These are phyloP conservation scores for Apiotrichum sp. DNA, from an alignment of 1,284 basidiomycete genomes.

Conservation along the genomic window DNA sequence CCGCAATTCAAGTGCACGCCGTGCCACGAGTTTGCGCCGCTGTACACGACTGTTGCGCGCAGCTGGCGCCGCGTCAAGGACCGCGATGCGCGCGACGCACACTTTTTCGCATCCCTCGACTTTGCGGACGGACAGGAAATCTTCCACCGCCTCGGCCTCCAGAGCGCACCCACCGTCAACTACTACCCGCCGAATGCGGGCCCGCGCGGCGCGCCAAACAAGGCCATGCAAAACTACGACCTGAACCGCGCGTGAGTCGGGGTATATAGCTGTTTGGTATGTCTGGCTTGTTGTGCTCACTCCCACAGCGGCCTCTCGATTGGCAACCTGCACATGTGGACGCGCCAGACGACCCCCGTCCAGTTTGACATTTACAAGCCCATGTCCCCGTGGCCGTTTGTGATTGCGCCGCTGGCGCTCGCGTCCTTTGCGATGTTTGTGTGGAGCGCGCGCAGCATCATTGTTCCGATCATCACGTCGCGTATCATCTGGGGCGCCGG, in stretches of 20 bases:
- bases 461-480: constrained; percentile 64
- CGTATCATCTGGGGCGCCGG: constrained; percentile 59
- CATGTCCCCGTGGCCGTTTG: constrained; percentile 48
- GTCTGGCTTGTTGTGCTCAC: not conserved
- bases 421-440: constrained; percentile 12
- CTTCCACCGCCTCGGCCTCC: constrained; percentile 67
- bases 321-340: constrained; percentile 64
- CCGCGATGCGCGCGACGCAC: constrained; percentile 59
- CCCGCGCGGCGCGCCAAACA: constrained; percentile 53
- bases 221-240: constrained; percentile 62
- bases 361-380: constrained; percentile 42
- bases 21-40: constrained; percentile 69
- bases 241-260: constrained; percentile 57
- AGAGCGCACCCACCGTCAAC: constrained; percentile 72
- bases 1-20: constrained; percentile 58
- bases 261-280: not conserved
- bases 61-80: constrained; percentile 63
- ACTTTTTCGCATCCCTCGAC: constrained; percentile 89
- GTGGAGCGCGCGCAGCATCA: constrained; percentile 47
- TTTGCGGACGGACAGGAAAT: constrained; percentile 67
- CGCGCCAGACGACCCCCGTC: constrained; percentile 59
- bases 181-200: constrained; percentile 70
- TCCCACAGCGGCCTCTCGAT: constrained; percentile 69
- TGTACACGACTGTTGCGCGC: constrained; percentile 69
- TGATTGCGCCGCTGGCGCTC: constrained; percentile 59